A percentile compares a stretch with the other conserved stretches of the same genome.
These are phyloP conservation scores for Saussurea involucrata DNA, from an alignment of 129 eudicot species.

Conservation along the genomic window DNA sequence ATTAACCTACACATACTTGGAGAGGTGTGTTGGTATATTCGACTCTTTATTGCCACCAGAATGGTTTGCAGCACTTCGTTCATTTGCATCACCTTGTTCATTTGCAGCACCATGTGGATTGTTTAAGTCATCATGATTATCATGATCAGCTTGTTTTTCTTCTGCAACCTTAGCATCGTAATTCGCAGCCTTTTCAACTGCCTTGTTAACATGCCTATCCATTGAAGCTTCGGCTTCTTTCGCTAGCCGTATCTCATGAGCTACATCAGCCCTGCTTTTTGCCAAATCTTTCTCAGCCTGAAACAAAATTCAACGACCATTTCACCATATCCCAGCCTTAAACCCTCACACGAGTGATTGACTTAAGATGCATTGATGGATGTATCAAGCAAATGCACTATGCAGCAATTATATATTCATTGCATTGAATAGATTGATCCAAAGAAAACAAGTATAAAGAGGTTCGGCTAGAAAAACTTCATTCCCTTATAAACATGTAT, in stretches of 20 bases:
- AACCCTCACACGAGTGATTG: not conserved
- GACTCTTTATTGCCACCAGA: slow-evolving; percentile 12
- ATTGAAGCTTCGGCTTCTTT: slow-evolving; percentile 76
- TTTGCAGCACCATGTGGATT: not conserved
- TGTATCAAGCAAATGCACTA: not conserved
- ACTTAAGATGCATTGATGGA: not conserved
- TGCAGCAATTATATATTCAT: not conserved
- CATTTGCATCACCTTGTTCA: not conserved
- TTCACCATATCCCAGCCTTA: not conserved
- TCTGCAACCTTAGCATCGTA: slow-evolving; percentile 39
- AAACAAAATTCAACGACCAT: not conserved
- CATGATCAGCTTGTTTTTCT: not conserved
- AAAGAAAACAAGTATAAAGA: not conserved
- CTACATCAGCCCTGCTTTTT: slow-evolving; percentile 50
- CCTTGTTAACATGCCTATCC: slow-evolving; percentile 73
- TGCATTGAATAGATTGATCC: not conserved
- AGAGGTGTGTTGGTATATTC: slow-evolving; percentile 27
- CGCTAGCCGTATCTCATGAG: slow-evolving; percentile 73
- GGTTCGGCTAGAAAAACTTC: not conserved
- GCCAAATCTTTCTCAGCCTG: slow-evolving; percentile 64
- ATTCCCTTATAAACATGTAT: too few species aligned
- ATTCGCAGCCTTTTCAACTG: slow-evolving; percentile 48
- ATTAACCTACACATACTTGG: slow-evolving; percentile 23
- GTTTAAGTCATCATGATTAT: not conserved
- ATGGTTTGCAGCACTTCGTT: slow-evolving; percentile 3